Evolutionary conservation across 345 rosid species (phyloP), one percentile per base, ranked within the genome.

Genomic region (Bretschneidera sinensis): DNA sequence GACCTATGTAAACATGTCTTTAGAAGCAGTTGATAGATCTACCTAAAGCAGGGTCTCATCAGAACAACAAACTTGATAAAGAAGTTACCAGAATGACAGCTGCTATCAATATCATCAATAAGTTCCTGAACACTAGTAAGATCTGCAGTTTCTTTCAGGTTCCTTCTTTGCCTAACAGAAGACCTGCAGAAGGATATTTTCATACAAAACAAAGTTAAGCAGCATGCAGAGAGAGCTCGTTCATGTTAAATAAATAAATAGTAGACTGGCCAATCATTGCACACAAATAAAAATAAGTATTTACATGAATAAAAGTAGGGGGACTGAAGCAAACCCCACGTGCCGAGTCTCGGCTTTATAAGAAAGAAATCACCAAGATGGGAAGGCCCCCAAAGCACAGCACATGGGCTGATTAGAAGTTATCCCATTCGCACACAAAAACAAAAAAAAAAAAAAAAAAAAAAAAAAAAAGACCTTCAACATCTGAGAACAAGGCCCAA

Each of bases 121-220:
- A 94, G 95, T 74, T 87, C 81, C 66, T 94, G 97, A 65, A 94
- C 72, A 76, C 97, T 90, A 9, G 97, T 81, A 60, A 94, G 95
- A 77, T 90, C 97, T 19, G 97, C 88, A 62, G 91, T 79, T 88
- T 90, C 99, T 70, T 71, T 90, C 17, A 85, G 96, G 73, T 84
- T 89, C 78, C 97, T 83, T 83, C 97, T 89, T 77, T 82, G 95
- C 56, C 95, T 86, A 56, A 87, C 79, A 17, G 83, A 74, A 63
- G 91, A 89, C 78, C 97, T 89, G 68, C 33, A 56, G 21, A 59
- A 20, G 52, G 39, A n/a, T 48, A 20, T 17, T 14, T 48, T 14
- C 10, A 17, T 35, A 17, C 13, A 48, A 20, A n/a, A 48, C 52
- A 48, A 48, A 17, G 10, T 17, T 14, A 6, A 35, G 14, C 8